Evolutionary conservation across 2,329 filamentous ascomycete species (phyloP).

Genomic region (Trichoderma endophyticum): DNA sequence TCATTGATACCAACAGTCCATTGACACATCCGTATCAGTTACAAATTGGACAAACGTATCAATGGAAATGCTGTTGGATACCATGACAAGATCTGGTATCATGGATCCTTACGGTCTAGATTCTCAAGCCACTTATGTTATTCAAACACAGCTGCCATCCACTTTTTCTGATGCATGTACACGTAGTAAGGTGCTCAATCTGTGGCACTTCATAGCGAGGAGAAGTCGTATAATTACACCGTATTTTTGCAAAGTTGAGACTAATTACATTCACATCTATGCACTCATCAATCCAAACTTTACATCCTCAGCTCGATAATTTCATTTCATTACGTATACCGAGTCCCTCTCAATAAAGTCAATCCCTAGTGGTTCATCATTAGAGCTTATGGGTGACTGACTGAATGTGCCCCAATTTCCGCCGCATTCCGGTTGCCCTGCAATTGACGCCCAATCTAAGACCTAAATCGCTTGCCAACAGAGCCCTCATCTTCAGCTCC

Average conservation of each 20-base stretch:
- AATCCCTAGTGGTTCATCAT: not conserved
- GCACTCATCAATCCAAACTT: not conserved
- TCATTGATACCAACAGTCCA: not conserved
- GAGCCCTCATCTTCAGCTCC: not conserved
- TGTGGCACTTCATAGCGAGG: not conserved
- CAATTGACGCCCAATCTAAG: not conserved
- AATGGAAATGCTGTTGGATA: not conserved
- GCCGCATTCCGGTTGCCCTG: not conserved
- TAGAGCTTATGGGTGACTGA: not conserved
- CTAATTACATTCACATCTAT: not conserved
- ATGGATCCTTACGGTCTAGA: not conserved
- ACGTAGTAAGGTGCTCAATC: not conserved
- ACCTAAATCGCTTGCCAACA: not conserved
- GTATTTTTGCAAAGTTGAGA: not conserved
- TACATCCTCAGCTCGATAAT: not conserved
- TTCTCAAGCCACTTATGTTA: not conserved
- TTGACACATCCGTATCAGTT: not conserved
- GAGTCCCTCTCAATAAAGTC: not conserved
- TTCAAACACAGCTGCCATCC: not conserved
- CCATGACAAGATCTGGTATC: not conserved
- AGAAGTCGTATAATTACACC: not conserved
- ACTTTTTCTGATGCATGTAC: not conserved
- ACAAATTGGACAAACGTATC: not conserved
- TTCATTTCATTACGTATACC: not conserved
- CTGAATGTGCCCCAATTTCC: not conserved